Percentiles rank a stretch among this genome's conserved stretches.
These are phyloP conservation scores for Paramecium bursaria DNA, from an alignment of 73 alveolate species.

Conservation along the genomic window DNA sequence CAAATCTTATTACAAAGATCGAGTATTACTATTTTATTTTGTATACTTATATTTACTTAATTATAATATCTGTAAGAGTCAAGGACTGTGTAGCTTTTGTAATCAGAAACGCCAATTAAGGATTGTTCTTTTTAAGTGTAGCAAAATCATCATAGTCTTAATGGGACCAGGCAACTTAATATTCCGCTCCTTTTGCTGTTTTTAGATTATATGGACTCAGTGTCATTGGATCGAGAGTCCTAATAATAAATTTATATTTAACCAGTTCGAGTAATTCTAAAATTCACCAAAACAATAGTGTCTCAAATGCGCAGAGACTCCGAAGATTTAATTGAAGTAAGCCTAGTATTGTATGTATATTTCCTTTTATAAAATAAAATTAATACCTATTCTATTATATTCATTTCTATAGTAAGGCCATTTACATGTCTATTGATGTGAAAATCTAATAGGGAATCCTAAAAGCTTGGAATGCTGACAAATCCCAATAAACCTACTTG, in stretches of 20 bases:
- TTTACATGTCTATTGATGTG: constrained; percentile 53
- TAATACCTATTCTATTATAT: constrained; percentile 50
- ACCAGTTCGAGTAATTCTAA: constrained; percentile 53
- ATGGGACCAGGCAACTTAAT: constrained; percentile 54
- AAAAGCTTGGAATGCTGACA: constrained; percentile 57
- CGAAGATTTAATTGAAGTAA: constrained; percentile 54
- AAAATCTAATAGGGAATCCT: constrained; percentile 49
- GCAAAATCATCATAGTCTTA: not conserved
- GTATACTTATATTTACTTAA: constrained; percentile 2
- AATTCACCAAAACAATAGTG: constrained; percentile 58
- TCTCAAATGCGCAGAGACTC: constrained; percentile 60
- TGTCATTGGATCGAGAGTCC: constrained; percentile 43
- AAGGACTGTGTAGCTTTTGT: constrained; percentile 54
- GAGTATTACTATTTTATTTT: constrained; percentile 12
- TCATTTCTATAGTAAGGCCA: constrained; percentile 49
- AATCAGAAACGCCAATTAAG: not conserved
- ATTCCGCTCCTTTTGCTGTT: not conserved
- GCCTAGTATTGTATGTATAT: constrained; percentile 53
- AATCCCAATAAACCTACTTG: constrained; percentile 56
- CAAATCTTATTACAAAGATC: constrained; percentile 35
- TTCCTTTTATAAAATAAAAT: constrained; percentile 6
- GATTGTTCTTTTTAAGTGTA: not conserved
- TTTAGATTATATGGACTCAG: not conserved
- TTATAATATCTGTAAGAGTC: constrained; percentile 23
- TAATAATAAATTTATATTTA: not conserved